phyloP scores from a whole-genome alignment of 2,329 filamentous ascomycete genomes.

The Periconia sp. region DNA sequence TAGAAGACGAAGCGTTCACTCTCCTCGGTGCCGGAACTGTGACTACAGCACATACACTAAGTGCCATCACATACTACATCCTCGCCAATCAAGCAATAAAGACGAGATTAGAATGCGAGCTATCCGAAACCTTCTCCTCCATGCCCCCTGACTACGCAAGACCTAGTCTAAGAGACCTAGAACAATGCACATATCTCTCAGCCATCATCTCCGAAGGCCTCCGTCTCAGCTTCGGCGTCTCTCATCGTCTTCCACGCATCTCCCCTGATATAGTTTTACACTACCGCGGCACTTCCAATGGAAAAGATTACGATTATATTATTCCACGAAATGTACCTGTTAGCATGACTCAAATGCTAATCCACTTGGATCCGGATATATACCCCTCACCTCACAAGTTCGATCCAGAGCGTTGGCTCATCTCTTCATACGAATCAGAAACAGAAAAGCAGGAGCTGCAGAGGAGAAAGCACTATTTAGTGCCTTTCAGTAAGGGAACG shows the following conservation, averaged over 20 bases:
- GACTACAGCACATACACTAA: conserved; percentile 46
- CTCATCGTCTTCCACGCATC: conserved; percentile 17
- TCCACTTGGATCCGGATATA: conserved; percentile 24
- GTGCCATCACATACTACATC: conserved; percentile 22
- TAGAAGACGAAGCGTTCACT: conserved; percentile 17
- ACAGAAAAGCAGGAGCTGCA: conserved; percentile 1
- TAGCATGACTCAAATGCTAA: conserved; percentile 33
- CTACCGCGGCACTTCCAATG: conserved; percentile 4
- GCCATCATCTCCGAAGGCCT: conserved; percentile 33
- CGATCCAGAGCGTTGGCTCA: conserved; percentile 33
- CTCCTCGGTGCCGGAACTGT: conserved; percentile 44
- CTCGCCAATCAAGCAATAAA: conserved; percentile 12
- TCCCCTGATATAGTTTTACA: conserved; percentile 9
- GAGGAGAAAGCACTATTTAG: conserved; percentile 25
- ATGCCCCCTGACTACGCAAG: background rate
- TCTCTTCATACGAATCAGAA: background rate
- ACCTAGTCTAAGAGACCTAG: conserved; percentile 3
- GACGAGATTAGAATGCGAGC: conserved; percentile 8
- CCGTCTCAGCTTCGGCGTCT: conserved; percentile 24
- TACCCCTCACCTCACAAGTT: conserved; percentile 22
- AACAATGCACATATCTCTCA: conserved; percentile 19
- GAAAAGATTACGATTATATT: conserved; percentile 7
- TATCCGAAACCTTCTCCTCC: conserved; percentile 11
- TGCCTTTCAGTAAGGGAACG: conserved; percentile 36
- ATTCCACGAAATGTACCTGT: conserved; percentile 26